phyloP scores from a whole-genome alignment of 306 rosid species.

The Senna siamea region DNA sequence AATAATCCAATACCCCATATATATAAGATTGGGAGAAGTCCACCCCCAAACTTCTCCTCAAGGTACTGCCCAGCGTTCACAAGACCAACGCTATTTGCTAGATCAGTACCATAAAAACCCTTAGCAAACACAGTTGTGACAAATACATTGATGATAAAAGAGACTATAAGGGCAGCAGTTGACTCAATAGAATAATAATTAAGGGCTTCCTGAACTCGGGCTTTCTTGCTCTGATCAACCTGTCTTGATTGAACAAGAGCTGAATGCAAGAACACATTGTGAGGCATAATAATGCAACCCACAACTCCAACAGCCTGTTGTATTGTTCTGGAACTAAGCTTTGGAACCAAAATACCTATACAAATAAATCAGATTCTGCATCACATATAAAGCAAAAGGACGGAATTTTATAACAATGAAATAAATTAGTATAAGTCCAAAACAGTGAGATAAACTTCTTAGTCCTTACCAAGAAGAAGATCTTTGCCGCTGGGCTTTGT shows the following conservation, averaged over 20 bases:
- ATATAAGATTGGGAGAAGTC: conserved; percentile 80
- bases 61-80: conserved; percentile 91
- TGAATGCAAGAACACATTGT: conserved; percentile 91
- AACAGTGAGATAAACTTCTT: conserved; percentile 19
- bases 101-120: conserved; percentile 78
- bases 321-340: conserved; percentile 88
- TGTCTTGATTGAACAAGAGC: conserved; percentile 95
- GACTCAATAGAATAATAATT: conserved; percentile 92
- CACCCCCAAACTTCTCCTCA: conserved; percentile 91
- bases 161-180: conserved; percentile 72
- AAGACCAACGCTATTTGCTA: conserved; percentile 80
- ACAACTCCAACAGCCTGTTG: conserved; percentile 96
- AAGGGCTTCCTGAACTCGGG: conserved; percentile 89
- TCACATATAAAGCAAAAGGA: conserved; percentile 33
- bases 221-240: conserved; percentile 66
- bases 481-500: conserved; percentile 82
- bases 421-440: conserved; percentile 4
- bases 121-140: conserved; percentile 95
- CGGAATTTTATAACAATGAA: conserved; percentile 8
- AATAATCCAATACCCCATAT: conserved; percentile 93
- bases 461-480: conserved; percentile 74
- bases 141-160: conserved; percentile 79
- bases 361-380: conserved; percentile 11
- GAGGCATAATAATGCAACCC: conserved; percentile 98
- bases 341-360: conserved; percentile 87